Evolutionary conservation across 129 eudicot species (phyloP), one percentile per base, ranked within the genome.

Genomic region (Flaveria trinervia): DNA sequence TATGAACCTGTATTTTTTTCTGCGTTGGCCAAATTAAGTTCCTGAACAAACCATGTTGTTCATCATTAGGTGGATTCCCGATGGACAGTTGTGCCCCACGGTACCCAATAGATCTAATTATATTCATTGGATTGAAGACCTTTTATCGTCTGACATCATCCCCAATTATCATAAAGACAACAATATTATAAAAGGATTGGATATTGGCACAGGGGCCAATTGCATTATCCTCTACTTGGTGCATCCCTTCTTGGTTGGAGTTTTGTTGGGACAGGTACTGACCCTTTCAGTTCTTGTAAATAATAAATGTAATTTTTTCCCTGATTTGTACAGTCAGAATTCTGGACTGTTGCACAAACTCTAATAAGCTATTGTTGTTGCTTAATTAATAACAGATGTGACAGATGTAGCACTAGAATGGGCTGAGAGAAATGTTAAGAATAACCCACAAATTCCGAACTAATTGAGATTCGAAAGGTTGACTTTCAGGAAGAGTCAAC

Each of bases 211-310:
- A 33, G 99, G 99, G 43, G 97, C 97, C 41, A 95, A 95, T 80
- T 95, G 99, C 68, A 89, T 95, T 95, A 95, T 85, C 99, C 99
- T 56, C 96, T 95, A 80, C 97, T 91, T 52, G 97, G 99, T 78
- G 92, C 96, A 59, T 95, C 99, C 54, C 86, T 91, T 75, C 92
- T 91, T 68, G 97, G 97, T 67, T 95, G 99, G 99, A 91, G 81
- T 61, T 95, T 91, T 79, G 96, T 95, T 73, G 99, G 92, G 50
- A 83, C 99, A 56, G 97, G 99, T 93, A 77, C 14, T 71, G 4
- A 39, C 4, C 3, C 14, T 36, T 80, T 51, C 9, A 39, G 50
- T 33, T 72, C 78, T 79, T 33, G 15, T 39, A 49, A 33, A 0
- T 57, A 3, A 6, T 41, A 16, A 56, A 13, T 66, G 8, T 7